Percentiles rank a stretch among this genome's conserved stretches.
Evolutionary conservation across 768 basidiomycete genomes (phyloP).

Genomic region (Suillus discolor): DNA sequence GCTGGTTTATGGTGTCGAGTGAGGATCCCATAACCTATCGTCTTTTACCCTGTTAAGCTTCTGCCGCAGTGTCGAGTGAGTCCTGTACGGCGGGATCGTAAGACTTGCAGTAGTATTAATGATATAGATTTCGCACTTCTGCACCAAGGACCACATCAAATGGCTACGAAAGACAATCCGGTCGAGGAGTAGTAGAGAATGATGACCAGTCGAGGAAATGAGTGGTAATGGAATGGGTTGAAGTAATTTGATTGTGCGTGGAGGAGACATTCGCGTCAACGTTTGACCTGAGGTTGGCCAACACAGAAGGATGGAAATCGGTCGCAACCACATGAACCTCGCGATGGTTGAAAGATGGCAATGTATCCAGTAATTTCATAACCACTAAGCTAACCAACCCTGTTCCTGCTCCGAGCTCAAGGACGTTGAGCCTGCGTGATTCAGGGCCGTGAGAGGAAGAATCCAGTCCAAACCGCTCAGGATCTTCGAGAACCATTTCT

Average conservation of each 20-base stretch:
- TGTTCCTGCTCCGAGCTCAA: constrained; percentile 62
- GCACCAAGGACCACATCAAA: constrained; percentile 57
- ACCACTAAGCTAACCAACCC: constrained; percentile 51
- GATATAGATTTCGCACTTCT: constrained; percentile 27
- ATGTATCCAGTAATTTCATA: constrained; percentile 33
- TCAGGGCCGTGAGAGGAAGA: background rate
- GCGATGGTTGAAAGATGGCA: constrained; percentile 4
- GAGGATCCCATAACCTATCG: too few relatives aligned
- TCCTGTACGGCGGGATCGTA: too few relatives aligned
- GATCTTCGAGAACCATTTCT: constrained; percentile 65
- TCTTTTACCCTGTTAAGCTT: too few relatives aligned
- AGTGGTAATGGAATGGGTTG: constrained; percentile 23
- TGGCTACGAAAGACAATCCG: constrained; percentile 30
- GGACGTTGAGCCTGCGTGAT: constrained; percentile 35
- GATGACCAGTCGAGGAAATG: constrained; percentile 44
- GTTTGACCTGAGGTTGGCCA: constrained; percentile 51
- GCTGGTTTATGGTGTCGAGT: too few relatives aligned
- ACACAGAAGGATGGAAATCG: constrained; percentile 51
- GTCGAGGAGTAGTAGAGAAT: constrained; percentile 17
- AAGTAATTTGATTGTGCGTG: background rate
- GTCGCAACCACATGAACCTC: constrained; percentile 40
- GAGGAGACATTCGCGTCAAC: constrained; percentile 38
- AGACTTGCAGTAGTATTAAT: too few relatives aligned
- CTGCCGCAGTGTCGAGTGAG: too few relatives aligned
- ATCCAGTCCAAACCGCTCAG: constrained; percentile 50